Evolutionary conservation across 2,329 filamentous ascomycete genomes (phyloP).

Genomic region (Bimuria novae-zelandiae): DNA sequence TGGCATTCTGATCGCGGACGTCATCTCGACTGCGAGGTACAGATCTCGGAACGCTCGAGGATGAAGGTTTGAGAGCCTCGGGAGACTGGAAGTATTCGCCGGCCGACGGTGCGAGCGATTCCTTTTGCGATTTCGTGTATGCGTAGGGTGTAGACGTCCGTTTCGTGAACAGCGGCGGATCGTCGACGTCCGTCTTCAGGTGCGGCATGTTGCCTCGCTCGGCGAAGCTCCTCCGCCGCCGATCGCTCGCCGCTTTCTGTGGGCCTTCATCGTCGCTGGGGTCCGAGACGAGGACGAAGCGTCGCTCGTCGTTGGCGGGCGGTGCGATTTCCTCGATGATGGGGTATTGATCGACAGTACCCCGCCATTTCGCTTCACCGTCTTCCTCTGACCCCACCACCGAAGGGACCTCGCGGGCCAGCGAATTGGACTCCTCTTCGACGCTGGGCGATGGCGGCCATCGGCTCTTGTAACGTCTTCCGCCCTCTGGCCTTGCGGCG

Average conservation of each 20-base stretch:
- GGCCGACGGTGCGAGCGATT: slow-evolving; percentile 38
- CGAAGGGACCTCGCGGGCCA: slow-evolving; percentile 63
- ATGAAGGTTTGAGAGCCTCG: slow-evolving; percentile 51
- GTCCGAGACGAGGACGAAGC: slow-evolving; percentile 63
- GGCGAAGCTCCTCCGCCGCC: slow-evolving; percentile 38
- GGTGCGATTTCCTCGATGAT: slow-evolving; percentile 65
- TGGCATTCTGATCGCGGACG: slow-evolving; percentile 29
- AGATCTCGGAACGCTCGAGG: slow-evolving; percentile 32
- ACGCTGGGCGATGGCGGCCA: slow-evolving; percentile 68
- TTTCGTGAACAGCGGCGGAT: slow-evolving; percentile 47
- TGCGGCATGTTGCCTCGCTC: slow-evolving; percentile 41
- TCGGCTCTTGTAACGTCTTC: slow-evolving; percentile 28
- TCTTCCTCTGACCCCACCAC: slow-evolving; percentile 28
- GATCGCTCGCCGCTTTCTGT: slow-evolving; percentile 13
- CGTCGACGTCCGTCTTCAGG: slow-evolving; percentile 42
- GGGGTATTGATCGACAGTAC: slow-evolving; percentile 70
- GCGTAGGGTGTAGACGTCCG: slow-evolving; percentile 54
- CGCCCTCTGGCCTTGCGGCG: slow-evolving; percentile 27
- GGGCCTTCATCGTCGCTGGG: slow-evolving; percentile 24
- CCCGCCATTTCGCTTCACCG: slow-evolving; percentile 65
- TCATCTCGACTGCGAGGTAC: slow-evolving; percentile 20
- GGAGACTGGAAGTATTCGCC: slow-evolving; percentile 54
- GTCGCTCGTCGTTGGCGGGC: slow-evolving; percentile 63
- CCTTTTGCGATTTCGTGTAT: slow-evolving; percentile 46
- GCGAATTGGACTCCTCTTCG: slow-evolving; percentile 69